These are phyloP conservation scores for Sclerotinia glacialis DNA, from an alignment of 2,329 filamentous ascomycete species.

Conservation along the genomic window DNA sequence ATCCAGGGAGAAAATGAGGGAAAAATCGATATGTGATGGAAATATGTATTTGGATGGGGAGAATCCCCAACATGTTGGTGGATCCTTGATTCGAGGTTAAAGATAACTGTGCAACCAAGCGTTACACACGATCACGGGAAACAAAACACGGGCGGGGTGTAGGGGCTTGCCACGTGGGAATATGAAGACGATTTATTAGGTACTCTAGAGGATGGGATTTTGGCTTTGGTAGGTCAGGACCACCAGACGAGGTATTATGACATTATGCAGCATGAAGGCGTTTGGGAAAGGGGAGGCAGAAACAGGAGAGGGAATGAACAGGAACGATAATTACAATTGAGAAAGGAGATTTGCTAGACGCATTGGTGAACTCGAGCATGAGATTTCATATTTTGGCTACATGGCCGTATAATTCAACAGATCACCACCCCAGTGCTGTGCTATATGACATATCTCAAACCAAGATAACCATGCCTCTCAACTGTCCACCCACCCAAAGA, in stretches of 20 bases:
- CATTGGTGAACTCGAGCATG: constrained; percentile 7
- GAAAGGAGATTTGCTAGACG: constrained; percentile 6
- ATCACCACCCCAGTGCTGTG: not conserved
- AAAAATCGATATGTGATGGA: constrained; percentile 2
- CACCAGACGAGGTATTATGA: not conserved
- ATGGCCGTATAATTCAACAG: not conserved
- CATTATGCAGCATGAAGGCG: not conserved
- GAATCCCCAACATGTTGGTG: not conserved
- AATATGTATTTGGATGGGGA: not conserved
- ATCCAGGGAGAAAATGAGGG: not conserved
- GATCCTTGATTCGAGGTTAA: not conserved
- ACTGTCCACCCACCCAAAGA: not conserved
- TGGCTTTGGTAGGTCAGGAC: not conserved
- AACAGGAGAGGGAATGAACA: not conserved
- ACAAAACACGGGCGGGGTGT: not conserved
- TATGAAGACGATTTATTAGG: not conserved
- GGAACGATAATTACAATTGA: not conserved
- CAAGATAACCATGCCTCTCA: constrained; percentile 8
- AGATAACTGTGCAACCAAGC: constrained; percentile 15
- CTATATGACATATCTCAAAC: constrained; percentile 14
- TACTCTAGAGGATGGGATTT: not conserved
- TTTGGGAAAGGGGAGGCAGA: not conserved
- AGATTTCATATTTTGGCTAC: not conserved
- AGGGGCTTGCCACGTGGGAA: constrained; percentile 1
- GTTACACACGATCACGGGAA: not conserved